Evolutionary conservation across 352 stramenopile genomes (phyloP), one percentile per base, ranked within the genome.

Genomic region (Globisporangium viniferum): DNA sequence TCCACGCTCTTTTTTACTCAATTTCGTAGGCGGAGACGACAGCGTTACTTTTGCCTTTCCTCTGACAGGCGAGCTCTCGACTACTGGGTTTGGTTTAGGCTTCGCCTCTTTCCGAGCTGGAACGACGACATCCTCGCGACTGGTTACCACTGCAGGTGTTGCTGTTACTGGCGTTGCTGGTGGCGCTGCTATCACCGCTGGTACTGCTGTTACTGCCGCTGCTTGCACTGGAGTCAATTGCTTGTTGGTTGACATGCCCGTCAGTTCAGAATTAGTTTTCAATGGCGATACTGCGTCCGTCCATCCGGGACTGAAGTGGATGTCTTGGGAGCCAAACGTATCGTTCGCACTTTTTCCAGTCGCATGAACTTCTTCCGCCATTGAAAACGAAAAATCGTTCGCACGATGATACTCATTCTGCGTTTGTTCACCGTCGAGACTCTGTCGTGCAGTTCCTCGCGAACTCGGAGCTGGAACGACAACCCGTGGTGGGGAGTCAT

Each of bases 231-330:
- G 31, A 33, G 48, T 57, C 15, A 18, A 18, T 24, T 41, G 29
- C n/a, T 58, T 59, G 9, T 41, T 22, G 29, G 3, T 60, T 5
- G 29, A 18, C 7, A 14, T 49, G 44, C 18, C 18, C 8, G 44
- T 51, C 44, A 51, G 12, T 49, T 33, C 15, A 51, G 10, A 2
- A 29, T 36, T 44, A 5, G 31, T 7, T 35, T 51, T 49, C 5
- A 35, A n/a, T 12, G 44, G 57, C 10, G 64, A 69, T 12, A 60
- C 18, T 15, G 31, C 20, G 1, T 66, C 66, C 39, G 31, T 62
- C 66, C 66, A 71, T 10, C 27, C 41, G 5, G 66, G 66, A 31
- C 66, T 71, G 24, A 71, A 71, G 39, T 67, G 53, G 5, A 58
- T 56, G 2, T 36, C 66, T 18, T 71, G 53, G 1, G 66, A 67